Base-by-base conservation (phyloP, 1,139 yeast species). In the Kodamaea derodonti region DNA sequence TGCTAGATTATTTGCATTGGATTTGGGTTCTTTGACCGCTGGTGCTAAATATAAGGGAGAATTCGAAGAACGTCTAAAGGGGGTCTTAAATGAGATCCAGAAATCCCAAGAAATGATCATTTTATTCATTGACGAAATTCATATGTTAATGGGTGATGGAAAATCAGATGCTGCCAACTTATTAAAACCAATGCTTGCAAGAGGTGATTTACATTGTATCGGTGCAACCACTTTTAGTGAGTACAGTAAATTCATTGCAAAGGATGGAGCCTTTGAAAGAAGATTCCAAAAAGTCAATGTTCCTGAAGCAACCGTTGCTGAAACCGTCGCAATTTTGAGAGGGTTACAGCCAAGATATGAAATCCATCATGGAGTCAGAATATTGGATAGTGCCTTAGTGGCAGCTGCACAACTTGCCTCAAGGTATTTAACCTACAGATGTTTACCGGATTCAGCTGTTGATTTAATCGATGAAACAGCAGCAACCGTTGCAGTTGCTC, bases 11-110 rank as follows among this genome's bases (percentile, higher is more conserved):
- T 88, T 82, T 59, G 85, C 97, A 11, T 72, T 92, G 43, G 98
- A 92, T 59, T 72, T 92, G 49, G 97, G 97, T 45, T 94, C 98
- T 1, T 75, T 92, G 51, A 90, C 95, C 39, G 98, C 98, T 6
- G 99, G 99, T 61, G 97, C 98, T 36, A 92, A 92, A 58, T 90
- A 87, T 61, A 95, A 90, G 62, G 99, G 99, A 63, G 98, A 92
- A 56, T 92, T 92, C 54, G 99, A 92, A 68, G 99, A 92, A 65
- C 80, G 99, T 64, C 74, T 92, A 52, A 92, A 94, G 65, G 97
- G 97, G 44, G 98, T 92, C 15, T 70, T 92, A 54, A 85, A 80
- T 56, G 99, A 94, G 52, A 84, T 92, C 51, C 96, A 87, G 57
- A 85, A 87, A 47, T 80, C 96, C 1, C 80, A 82, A 48, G 86